Base-by-base conservation (phyloP, 768 basidiomycete species). In the Lentinula sp. region DNA sequence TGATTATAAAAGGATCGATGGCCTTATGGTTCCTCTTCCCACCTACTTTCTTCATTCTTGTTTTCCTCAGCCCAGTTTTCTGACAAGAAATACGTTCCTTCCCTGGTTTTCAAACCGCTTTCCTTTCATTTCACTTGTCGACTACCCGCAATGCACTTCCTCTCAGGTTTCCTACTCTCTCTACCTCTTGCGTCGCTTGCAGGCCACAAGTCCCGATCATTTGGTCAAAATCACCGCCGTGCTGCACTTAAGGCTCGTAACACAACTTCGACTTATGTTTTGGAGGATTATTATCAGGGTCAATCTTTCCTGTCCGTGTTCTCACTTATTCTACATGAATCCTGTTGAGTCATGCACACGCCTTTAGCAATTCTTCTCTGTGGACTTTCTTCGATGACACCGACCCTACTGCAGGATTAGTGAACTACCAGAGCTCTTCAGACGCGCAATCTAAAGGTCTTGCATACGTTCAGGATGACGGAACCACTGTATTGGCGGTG, bases 341-440 rank as follows among this genome's bases (percentile, higher is more conserved):
- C 48, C 33, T 61, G 1, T 20, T 13, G 18, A 33, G 49, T 7
- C 57, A 33, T 20, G 51, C 37, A 39, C 50, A 41, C 32, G 46
- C 32, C 28, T 50, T 20, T 41, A 55, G 35, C 33, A 28, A 36
- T 57, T 66, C 20, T 50, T 90, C 88, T 52, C 65, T 82, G 48
- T 91, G 86, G 85, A 73, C 85, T 36, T 92, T 88, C 74, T 90
- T 83, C 73, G 77, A 77, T 12, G 72, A 64, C 3, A 13, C 71
- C 10, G 91, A 93, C 71, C 91, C 91, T 3, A 92, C 91, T 0
- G 72, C 83, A 64, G 91, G 91, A 16, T 73, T 73, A 28, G 91
- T 93, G 53, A 78, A 83, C 60, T 93, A 84, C 69, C 74, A 83
- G 62, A 72, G 66, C 36, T 69, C 74, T 66, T 67, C 71, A 2